Evolutionary conservation across 1,284 basidiomycete genomes (phyloP), one percentile per base, ranked within the genome.

Genomic region (Marasmius tenuissimus): DNA sequence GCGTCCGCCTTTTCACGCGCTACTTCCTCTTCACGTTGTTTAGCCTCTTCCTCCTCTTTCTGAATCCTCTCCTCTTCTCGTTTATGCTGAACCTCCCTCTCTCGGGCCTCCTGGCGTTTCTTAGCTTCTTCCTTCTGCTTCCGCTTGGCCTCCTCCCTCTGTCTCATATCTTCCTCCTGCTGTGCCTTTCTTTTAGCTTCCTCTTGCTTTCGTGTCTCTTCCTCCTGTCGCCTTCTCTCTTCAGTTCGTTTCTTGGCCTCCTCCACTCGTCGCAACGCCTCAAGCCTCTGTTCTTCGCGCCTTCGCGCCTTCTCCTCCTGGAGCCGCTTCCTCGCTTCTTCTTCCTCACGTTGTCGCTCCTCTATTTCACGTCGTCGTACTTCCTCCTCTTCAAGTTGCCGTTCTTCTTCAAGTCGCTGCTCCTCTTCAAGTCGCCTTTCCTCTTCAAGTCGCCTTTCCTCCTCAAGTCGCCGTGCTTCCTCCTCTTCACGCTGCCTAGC

Each of bases 251-350:
- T 38, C 38, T 27, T 38, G 10, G 40, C 20, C 37, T 56, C 39
- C 40, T 34, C 57, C 57, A 27, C 52, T 60, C 65, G n/a, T 68
- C 67, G 58, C 72, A 70, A 63, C 68, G 69, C 62, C 72, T 71
- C 57, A 67, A 67, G 9, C 65, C 66, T n/a, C 62, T 70, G 27
- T 70, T 56, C 54, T 73, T 73, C 63, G 70, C 71, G 61, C 74
- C 73, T 71, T 52, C 66, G 57, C 63, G 59, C 64, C 18, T 38
- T 65, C 66, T 63, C 71, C 67, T 63, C 67, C 68, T 60, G 74
- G 74, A 20, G 66, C 63, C 50, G 72, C 74, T 63, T 67, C 72
- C 27, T 62, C 58, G 49, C 42, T 64, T 1, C 66, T 71, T 62
- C 75, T 72, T 60, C 68, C 66, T 60, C 50, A n/a, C 20, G 50